Percentiles rank a stretch among this genome's conserved stretches.
phyloP scores from a whole-genome alignment of 768 basidiomycete genomes.

The Leccinellum luteum region DNA sequence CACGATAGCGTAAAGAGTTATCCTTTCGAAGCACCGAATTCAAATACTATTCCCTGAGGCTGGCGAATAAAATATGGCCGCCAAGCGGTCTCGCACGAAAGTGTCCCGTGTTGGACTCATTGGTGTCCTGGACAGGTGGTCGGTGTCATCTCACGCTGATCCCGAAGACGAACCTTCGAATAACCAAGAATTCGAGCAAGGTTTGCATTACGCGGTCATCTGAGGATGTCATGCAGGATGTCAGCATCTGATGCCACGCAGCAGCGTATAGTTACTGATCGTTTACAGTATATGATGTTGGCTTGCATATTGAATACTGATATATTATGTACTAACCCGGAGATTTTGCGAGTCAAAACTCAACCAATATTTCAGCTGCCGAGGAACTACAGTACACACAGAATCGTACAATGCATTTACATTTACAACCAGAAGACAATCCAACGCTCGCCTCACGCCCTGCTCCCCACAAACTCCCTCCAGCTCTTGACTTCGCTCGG shows the following conservation, averaged over 20 bases:
- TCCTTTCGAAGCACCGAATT: too few relatives aligned
- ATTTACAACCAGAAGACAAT: neutral
- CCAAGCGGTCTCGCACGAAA: too few relatives aligned
- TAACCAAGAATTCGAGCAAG: neutral
- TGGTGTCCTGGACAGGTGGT: neutral
- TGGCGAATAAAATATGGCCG: too few relatives aligned
- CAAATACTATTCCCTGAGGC: too few relatives aligned
- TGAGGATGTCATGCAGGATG: too few relatives aligned
- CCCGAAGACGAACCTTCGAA: neutral
- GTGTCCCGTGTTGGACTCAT: neutral
- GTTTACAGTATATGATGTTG: too few relatives aligned
- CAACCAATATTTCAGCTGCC: neutral
- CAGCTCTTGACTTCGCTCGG: slow-evolving; percentile 92
- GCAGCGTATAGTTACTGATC: neutral
- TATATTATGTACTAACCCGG: too few relatives aligned
- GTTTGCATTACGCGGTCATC: neutral
- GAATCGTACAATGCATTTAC: neutral
- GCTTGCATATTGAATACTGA: too few relatives aligned
- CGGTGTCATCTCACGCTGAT: neutral
- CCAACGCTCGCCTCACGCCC: slow-evolving; percentile 39
- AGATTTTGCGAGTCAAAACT: too few relatives aligned
- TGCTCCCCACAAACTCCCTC: slow-evolving; percentile 81
- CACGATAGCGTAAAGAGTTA: too few relatives aligned
- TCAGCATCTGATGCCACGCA: neutral
- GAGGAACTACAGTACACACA: neutral